A percentile compares a stretch with the other conserved stretches of the same genome.
phyloP scores from a whole-genome alignment of 192 early-diverging fungal genomes.

The Thoreauomyces humboldtii region DNA sequence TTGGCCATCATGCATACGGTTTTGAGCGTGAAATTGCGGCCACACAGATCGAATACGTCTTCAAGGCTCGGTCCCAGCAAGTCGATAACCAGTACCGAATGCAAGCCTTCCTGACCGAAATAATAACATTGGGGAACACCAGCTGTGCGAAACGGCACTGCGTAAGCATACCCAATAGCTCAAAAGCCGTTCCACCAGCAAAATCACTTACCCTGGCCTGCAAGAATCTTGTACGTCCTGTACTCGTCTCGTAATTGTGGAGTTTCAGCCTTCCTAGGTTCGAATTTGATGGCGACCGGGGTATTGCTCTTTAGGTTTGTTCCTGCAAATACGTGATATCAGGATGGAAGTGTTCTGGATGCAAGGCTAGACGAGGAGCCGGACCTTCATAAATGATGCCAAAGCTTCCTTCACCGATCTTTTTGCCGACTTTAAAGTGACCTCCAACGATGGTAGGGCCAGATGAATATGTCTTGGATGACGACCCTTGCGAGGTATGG shows the following conservation, averaged over 20 bases:
- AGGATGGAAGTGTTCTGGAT: neutral
- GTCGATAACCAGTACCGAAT: slow-evolving; percentile 94
- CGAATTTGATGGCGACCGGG: slow-evolving; percentile 97
- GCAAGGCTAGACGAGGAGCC: neutral
- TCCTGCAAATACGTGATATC: slow-evolving; percentile 41
- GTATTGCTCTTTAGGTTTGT: slow-evolving; percentile 75
- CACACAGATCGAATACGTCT: slow-evolving; percentile 95
- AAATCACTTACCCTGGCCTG: slow-evolving; percentile 47
- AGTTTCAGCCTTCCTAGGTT: slow-evolving; percentile 94
- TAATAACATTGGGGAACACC: slow-evolving; percentile 91
- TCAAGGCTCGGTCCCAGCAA: slow-evolving; percentile 90
- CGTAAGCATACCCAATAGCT: neutral
- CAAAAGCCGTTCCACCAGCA: neutral
- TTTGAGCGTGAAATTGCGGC: slow-evolving; percentile 85
- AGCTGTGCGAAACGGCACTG: slow-evolving; percentile 31
- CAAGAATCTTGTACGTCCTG: slow-evolving; percentile 90
- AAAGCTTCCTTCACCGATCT: slow-evolving; percentile 98
- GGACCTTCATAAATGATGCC: slow-evolving; percentile 98
- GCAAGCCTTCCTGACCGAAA: slow-evolving; percentile 95
- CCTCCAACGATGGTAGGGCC: slow-evolving; percentile 70
- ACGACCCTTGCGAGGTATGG: neutral
- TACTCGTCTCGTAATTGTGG: slow-evolving; percentile 97
- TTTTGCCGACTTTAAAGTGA: slow-evolving; percentile 92
- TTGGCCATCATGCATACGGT: slow-evolving; percentile 96
- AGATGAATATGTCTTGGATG: slow-evolving; percentile 9